phyloP scores from a whole-genome alignment of 2,329 filamentous ascomycete species.

The Epichloe elymi region DNA sequence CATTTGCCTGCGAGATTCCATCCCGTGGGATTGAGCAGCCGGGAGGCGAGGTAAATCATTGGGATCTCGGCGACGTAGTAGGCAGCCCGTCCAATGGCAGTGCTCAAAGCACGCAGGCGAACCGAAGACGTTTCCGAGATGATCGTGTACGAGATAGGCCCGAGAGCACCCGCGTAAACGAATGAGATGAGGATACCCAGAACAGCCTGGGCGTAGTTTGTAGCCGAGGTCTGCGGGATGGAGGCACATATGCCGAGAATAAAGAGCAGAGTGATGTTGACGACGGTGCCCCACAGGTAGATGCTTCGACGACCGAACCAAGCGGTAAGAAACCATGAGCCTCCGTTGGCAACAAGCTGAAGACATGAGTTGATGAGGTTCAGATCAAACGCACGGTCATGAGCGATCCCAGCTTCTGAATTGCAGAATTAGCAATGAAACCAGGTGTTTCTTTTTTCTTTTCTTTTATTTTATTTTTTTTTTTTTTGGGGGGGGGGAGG shows the following conservation, averaged over 20 bases:
- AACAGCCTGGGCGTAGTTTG: constrained; percentile 24
- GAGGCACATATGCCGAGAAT: constrained; percentile 23
- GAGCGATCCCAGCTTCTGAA: constrained; percentile 10
- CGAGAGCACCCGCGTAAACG: constrained; percentile 21
- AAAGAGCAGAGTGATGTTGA: constrained; percentile 22
- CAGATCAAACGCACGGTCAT: constrained; percentile 12
- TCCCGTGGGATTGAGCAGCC: constrained; percentile 24
- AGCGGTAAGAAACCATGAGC: constrained; percentile 21
- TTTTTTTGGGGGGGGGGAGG: too few relatives aligned
- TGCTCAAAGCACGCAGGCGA: constrained; percentile 26
- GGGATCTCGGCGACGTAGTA: constrained; percentile 29
- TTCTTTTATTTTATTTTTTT: too few relatives aligned
- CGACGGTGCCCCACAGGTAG: constrained; percentile 23
- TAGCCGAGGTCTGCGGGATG: constrained; percentile 16
- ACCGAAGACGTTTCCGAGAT: constrained; percentile 30
- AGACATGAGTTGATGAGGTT: constrained; percentile 16
- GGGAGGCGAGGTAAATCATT: constrained; percentile 26
- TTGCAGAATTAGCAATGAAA: not conserved
- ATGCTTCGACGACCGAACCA: constrained; percentile 27
- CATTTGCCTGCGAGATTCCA: constrained; percentile 31
- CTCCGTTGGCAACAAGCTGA: constrained; percentile 20
- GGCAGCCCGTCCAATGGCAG: constrained; percentile 24
- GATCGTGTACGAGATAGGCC: constrained; percentile 28
- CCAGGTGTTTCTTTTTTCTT: not conserved
- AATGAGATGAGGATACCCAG: constrained; percentile 27